Percentiles rank a stretch among this genome's conserved stretches.
phyloP scores from a whole-genome alignment of 768 basidiomycete genomes.

The Suillus occidentalis region DNA sequence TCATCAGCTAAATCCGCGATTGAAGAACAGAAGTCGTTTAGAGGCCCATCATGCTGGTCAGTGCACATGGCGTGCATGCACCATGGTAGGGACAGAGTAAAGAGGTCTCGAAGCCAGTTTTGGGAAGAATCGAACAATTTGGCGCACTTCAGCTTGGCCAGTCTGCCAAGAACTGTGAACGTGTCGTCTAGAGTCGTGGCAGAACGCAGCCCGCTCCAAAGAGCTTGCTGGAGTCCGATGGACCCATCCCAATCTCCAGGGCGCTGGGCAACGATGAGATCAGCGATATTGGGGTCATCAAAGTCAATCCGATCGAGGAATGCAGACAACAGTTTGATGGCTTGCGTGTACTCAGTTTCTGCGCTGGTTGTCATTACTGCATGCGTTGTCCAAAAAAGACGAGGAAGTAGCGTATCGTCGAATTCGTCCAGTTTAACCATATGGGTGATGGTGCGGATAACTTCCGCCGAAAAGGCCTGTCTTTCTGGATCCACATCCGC shows the following conservation, averaged over 20 bases:
- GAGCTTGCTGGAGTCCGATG: constrained; percentile 63
- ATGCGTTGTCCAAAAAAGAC: constrained; percentile 83
- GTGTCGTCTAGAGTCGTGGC: constrained; percentile 65
- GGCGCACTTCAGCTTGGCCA: constrained; percentile 60
- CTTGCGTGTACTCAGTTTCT: constrained; percentile 74
- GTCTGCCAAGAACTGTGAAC: constrained; percentile 62
- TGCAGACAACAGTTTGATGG: constrained; percentile 60
- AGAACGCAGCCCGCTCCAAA: constrained; percentile 80
- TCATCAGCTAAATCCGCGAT: constrained; percentile 69
- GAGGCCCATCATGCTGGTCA: constrained; percentile 54
- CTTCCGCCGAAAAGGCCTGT: constrained; percentile 80
- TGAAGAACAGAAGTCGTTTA: constrained; percentile 72
- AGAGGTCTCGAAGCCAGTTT: constrained; percentile 77
- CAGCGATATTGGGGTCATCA: constrained; percentile 62
- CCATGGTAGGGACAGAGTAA: constrained; percentile 83
- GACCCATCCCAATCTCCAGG: constrained; percentile 72
- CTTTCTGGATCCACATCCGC: constrained; percentile 75
- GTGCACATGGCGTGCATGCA: constrained; percentile 77
- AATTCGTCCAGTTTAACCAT: constrained; percentile 57
- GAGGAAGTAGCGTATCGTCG: constrained; percentile 65
- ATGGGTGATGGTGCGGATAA: constrained; percentile 72
- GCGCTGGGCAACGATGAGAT: constrained; percentile 65
- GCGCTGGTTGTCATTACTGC: constrained; percentile 83
- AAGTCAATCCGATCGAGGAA: constrained; percentile 72
- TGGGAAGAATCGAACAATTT: constrained; percentile 70